Conservation (phyloP, 148 eudicot species). For the Camellia lanceoleosa region DNA sequence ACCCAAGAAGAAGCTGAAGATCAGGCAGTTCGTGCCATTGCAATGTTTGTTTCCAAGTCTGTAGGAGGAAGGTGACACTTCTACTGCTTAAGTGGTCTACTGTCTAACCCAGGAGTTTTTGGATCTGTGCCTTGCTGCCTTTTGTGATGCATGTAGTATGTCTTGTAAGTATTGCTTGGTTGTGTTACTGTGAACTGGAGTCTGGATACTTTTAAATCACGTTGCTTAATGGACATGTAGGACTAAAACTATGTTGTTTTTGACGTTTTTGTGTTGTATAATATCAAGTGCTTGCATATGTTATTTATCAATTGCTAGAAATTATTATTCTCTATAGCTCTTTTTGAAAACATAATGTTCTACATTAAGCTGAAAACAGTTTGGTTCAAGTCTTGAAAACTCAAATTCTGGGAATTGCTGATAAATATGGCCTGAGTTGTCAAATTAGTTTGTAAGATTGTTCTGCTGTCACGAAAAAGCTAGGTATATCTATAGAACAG, state of each 20-base stretch:
- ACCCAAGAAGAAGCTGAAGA: constrained; percentile 68
- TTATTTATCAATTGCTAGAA: background rate
- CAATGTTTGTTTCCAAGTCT: constrained; percentile 40
- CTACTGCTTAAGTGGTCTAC: background rate
- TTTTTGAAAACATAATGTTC: background rate
- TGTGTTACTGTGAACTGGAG: background rate
- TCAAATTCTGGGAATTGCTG: background rate
- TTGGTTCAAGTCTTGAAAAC: background rate
- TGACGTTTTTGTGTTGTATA: no score
- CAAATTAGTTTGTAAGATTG: background rate
- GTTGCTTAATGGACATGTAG: background rate
- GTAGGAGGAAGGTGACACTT: constrained; percentile 16
- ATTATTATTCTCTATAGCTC: background rate
- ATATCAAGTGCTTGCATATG: no score
- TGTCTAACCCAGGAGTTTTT: constrained; percentile 2
- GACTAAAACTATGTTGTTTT: background rate
- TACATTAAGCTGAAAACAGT: background rate
- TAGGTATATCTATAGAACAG: no score
- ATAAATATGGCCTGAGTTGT: background rate
- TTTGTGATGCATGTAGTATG: background rate
- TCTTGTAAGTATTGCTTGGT: background rate
- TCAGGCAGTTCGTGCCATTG: constrained; percentile 55
- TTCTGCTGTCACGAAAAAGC: no score
- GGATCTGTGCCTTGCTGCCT: constrained; percentile 2
- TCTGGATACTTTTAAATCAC: background rate